Evolutionary conservation across 1,284 basidiomycete genomes (phyloP), one percentile per base, ranked within the genome.

Genomic region (Porphyrellus sp.): DNA sequence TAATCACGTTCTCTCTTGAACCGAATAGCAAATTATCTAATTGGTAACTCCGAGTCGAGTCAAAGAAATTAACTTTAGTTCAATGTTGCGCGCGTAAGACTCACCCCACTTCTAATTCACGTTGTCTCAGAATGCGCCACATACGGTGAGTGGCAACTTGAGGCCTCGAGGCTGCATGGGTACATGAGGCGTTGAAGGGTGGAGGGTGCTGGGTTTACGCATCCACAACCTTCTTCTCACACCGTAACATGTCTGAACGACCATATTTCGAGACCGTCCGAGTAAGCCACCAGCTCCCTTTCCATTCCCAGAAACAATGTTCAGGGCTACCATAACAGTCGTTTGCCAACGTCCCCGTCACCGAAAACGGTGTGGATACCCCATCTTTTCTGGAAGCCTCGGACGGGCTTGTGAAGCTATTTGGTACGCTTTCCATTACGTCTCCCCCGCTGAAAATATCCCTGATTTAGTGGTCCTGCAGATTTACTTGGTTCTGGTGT

Each of bases 321-420:
- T 49, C 9, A 46, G 39, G 42, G 56, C 41, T 18, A 13, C 16
- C 43, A 38, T 49, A 55, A 43, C 12, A 96, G 93, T 93, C 91
- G 20, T 97, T 91, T 71, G 83, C 81, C 63, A 91, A 97, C 62
- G 91, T 98, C 30, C 81, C 85, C 21, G 77, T 90, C 63, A 84
- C 82, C 25, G 80, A 83, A 37, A 72, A 76, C 8, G 94, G 95
- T n/a, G 83, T 98, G 51, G 85, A 93, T 63, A 94, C 93, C 0
- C 66, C 74, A 23, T 73, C 80, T 5, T 99, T 98, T 76, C 77
- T 94, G 51, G 86, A 93, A 66, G 95, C 95, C 1, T 86, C 91
- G 37, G 92, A 97, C 71, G 93, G 91, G 28, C 79, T 98, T 44
- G 83, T 94, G 56, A 82, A 87, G 68, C 82, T 98, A 75, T 98